phyloP scores from a whole-genome alignment of 129 eudicot species.

The Arctium lappa region DNA sequence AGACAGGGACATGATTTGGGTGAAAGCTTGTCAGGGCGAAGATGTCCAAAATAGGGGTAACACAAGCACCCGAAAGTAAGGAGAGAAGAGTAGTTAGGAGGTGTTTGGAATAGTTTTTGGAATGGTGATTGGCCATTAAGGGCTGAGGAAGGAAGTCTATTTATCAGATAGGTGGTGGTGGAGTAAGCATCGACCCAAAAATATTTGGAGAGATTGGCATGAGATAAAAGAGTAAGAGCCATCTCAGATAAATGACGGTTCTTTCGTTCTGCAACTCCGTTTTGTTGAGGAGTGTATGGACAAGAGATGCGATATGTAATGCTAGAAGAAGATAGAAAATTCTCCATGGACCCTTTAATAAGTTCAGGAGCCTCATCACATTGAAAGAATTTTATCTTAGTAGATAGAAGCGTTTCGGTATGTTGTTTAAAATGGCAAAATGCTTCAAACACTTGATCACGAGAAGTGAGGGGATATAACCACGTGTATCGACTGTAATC shows the following conservation, averaged over 20 bases:
- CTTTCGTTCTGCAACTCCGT: not conserved
- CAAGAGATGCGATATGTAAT: not conserved
- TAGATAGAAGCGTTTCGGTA: not conserved
- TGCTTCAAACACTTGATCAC: not conserved
- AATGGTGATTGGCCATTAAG: not conserved
- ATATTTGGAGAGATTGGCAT: not conserved
- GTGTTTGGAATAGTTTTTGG: not conserved
- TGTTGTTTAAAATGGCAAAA: not conserved
- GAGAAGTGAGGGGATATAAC: not conserved
- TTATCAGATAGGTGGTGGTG: not conserved
- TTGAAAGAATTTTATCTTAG: not conserved
- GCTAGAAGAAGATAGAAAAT: not conserved
- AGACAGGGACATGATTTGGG: not conserved
- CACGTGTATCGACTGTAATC: not conserved
- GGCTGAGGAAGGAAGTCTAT: not conserved
- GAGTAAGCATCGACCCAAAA: not conserved
- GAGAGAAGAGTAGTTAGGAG: not conserved
- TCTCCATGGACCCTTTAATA: not conserved
- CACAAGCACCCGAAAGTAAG: not conserved
- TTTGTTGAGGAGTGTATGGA: not conserved
- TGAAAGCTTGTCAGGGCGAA: not conserved
- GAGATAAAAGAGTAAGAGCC: not conserved
- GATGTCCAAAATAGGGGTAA: not conserved
- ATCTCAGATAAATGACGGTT: not conserved
- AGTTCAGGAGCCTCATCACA: not conserved